phyloP scores from a whole-genome alignment of 129 eudicot species.

The Chrysanthemum lavandulifolium region DNA sequence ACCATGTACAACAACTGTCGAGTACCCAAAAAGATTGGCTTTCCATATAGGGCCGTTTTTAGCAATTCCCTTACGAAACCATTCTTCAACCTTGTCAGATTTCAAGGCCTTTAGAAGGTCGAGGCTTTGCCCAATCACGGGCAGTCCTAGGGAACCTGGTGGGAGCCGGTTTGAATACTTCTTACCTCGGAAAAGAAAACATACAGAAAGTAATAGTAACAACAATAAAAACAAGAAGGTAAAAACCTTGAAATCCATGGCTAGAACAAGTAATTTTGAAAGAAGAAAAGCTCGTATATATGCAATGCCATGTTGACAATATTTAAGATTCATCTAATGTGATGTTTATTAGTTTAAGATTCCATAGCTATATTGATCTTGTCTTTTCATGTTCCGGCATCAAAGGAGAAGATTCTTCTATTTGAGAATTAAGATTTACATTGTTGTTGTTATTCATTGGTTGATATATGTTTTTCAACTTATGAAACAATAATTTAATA shows the following conservation, averaged over 20 bases:
- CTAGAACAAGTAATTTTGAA: background rate
- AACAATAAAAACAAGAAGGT: background rate
- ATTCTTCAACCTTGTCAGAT: conserved; percentile 31
- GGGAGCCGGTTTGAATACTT: conserved; percentile 15
- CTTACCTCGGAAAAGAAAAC: conserved; percentile 9
- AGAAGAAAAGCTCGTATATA: background rate
- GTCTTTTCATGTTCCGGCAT: no score
- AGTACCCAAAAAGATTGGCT: conserved; percentile 31
- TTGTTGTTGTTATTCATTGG: no score
- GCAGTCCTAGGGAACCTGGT: conserved; percentile 38
- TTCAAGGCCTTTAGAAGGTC: conserved; percentile 34
- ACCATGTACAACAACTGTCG: conserved; percentile 35
- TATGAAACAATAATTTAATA: no score
- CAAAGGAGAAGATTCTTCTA: no score
- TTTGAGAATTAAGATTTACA: no score
- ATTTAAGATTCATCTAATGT: no score
- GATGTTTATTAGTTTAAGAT: no score
- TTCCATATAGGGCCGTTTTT: conserved; percentile 41
- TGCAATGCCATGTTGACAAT: background rate
- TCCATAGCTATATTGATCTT: no score
- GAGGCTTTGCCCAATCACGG: conserved; percentile 38
- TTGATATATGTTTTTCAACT: no score
- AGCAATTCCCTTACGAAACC: conserved; percentile 31
- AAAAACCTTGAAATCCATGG: conserved; percentile 16
- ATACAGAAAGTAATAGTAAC: conserved; percentile 10